These are phyloP conservation scores for Dalbergia cultrata DNA, from an alignment of 306 rosid species.

Conservation along the genomic window DNA sequence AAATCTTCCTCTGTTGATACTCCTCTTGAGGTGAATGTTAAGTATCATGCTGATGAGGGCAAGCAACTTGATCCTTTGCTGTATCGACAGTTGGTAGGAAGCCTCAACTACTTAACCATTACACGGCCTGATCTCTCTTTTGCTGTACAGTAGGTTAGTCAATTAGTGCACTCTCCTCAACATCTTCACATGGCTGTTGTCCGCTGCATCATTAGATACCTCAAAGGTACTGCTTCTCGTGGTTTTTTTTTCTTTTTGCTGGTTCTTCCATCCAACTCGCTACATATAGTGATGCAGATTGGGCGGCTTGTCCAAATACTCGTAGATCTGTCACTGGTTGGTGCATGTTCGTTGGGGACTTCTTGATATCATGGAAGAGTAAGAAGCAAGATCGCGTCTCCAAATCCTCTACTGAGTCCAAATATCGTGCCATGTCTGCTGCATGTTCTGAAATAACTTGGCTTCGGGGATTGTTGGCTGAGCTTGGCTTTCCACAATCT, in stretches of 20 bases:
- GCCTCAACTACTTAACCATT: neutral
- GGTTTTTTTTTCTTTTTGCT: neutral
- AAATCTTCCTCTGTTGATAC: neutral
- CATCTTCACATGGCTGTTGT: neutral
- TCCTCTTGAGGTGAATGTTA: neutral
- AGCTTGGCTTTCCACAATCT: too few relatives aligned
- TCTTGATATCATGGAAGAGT: neutral
- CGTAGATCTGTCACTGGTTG: too few relatives aligned
- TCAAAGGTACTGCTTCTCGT: neutral
- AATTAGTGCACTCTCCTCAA: neutral
- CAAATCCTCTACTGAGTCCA: neutral
- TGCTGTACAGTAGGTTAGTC: neutral
- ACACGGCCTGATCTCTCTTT: neutral
- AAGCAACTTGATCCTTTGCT: neutral
- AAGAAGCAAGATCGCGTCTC: neutral
- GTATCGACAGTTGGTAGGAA: neutral
- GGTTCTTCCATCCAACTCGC: too few relatives aligned
- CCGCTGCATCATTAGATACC: neutral
- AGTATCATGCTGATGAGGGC: neutral
- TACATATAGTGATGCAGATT: too few relatives aligned
- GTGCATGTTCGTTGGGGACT: neutral
- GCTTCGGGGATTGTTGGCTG: too few relatives aligned
- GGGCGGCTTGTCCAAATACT: too few relatives aligned
- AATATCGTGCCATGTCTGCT: neutral
- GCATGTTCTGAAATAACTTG: too few relatives aligned